Percentiles rank a stretch among this genome's conserved stretches.
Evolutionary conservation across 148 eudicot genomes (phyloP).

Genomic region (Oxyria digyna): DNA sequence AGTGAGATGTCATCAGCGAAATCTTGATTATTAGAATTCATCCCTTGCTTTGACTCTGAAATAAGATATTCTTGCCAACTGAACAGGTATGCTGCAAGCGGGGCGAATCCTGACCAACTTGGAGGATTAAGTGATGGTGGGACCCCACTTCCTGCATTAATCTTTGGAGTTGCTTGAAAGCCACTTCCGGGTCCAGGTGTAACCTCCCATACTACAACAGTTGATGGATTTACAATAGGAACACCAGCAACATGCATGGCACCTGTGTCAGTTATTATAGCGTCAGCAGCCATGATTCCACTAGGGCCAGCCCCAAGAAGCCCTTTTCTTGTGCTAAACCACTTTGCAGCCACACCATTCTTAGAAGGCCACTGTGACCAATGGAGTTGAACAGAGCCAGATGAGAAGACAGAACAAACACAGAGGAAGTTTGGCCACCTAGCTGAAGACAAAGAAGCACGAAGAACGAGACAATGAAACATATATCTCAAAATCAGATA

Average conservation of each 20-base stretch:
- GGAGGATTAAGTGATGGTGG: constrained; percentile 91
- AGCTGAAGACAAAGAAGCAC: constrained; percentile 41
- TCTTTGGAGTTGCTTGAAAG: constrained; percentile 74
- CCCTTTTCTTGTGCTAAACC: constrained; percentile 98
- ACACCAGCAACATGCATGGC: constrained; percentile 98
- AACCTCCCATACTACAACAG: constrained; percentile 99
- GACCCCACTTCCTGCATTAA: constrained; percentile 35
- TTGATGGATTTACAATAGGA: constrained; percentile 96
- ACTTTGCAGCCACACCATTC: constrained; percentile 54
- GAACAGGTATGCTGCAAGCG: constrained; percentile 82
- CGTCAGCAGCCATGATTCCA: constrained; percentile 99
- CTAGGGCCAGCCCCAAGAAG: constrained; percentile 98
- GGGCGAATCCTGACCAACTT: constrained; percentile 88
- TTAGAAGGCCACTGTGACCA: constrained; percentile 94
- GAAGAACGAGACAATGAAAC: not conserved
- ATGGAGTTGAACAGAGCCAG: constrained; percentile 94
- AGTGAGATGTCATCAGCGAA: constrained; percentile 55
- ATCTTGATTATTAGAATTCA: constrained; percentile 55
- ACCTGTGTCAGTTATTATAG: constrained; percentile 87
- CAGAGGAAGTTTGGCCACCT: constrained; percentile 98
- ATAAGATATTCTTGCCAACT: constrained; percentile 84
- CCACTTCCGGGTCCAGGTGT: constrained; percentile 97
- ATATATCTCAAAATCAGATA: not conserved
- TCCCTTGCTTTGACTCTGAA: constrained; percentile 79
- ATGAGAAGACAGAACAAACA: constrained; percentile 93